Evolutionary conservation across 768 basidiomycete genomes (phyloP).

Genomic region (Solioccasus polychromus): DNA sequence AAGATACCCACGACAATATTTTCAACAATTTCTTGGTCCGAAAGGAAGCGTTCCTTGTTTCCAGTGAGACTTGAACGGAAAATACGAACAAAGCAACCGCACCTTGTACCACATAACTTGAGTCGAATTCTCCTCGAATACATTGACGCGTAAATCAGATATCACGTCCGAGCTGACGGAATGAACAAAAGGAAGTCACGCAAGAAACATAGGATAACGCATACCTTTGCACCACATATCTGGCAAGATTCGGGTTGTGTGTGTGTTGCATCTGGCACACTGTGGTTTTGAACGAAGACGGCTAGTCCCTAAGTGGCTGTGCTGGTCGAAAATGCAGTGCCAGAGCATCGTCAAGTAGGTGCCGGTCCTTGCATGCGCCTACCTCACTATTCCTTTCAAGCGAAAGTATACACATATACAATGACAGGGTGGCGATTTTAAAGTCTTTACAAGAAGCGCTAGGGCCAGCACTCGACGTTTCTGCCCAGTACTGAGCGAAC

Average conservation of each 20-base stretch:
- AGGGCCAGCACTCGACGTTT: no score
- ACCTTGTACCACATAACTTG: constrained; percentile 76
- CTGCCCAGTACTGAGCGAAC: no score
- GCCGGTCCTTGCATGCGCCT: no score
- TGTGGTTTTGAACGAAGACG: no score
- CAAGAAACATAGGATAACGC: background rate
- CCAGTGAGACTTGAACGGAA: constrained; percentile 8
- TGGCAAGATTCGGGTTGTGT: constrained; percentile 27
- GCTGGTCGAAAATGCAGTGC: no score
- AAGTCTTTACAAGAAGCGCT: no score
- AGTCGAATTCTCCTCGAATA: constrained; percentile 54
- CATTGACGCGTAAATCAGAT: constrained; percentile 63
- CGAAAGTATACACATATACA: no score
- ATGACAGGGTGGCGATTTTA: no score
- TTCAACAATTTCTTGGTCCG: constrained; percentile 74
- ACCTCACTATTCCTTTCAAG: no score
- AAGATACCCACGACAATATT: constrained; percentile 57
- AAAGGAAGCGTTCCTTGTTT: constrained; percentile 67
- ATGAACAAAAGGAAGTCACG: background rate
- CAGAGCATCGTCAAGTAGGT: no score
- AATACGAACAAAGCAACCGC: constrained; percentile 12
- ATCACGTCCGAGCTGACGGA: constrained; percentile 63
- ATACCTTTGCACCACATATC: constrained; percentile 34
- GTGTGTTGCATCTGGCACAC: constrained; percentile 22
- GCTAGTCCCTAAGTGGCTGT: no score